Conservation (phyloP, 2,329 filamentous ascomycete genomes). For the Thielaviopsis ethacetica region DNA sequence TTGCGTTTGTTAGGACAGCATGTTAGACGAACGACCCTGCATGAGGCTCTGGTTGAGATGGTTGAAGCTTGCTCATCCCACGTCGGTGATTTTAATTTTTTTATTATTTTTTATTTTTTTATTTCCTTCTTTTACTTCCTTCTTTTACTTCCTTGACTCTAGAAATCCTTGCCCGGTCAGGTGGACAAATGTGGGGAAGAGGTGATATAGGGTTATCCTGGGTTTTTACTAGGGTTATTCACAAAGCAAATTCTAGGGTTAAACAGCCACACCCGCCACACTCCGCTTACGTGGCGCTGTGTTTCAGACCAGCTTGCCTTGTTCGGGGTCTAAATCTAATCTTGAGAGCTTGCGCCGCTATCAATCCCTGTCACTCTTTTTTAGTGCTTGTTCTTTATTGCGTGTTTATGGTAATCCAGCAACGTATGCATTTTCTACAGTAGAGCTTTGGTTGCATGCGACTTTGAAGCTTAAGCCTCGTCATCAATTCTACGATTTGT, state of each 20-base stretch:
- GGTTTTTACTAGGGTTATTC: too few species aligned
- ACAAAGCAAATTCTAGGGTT: too few species aligned
- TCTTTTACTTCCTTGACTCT: too few species aligned
- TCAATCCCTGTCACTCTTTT: neutral
- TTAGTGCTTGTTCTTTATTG: neutral
- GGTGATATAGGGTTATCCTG: too few species aligned
- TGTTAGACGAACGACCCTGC: neutral
- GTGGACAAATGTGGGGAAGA: too few species aligned
- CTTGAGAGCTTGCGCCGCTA: neutral
- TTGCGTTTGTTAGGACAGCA: neutral
- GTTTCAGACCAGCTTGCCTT: neutral
- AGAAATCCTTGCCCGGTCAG: too few species aligned
- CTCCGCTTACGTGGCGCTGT: neutral
- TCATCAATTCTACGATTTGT: conserved; percentile 11
- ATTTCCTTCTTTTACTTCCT: too few species aligned
- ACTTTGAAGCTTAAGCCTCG: conserved; percentile 8
- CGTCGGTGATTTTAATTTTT: neutral
- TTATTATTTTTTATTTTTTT: too few species aligned
- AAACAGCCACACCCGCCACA: neutral
- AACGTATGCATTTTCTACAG: conserved; percentile 16
- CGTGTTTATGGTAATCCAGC: conserved; percentile 15
- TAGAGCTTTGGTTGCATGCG: conserved; percentile 1
- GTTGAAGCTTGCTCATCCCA: neutral
- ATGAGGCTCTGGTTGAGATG: neutral
- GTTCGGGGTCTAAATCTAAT: neutral